These are phyloP conservation scores for Musa beccarii DNA, from an alignment of 176 grass and related monocot species.

Conservation along the genomic window DNA sequence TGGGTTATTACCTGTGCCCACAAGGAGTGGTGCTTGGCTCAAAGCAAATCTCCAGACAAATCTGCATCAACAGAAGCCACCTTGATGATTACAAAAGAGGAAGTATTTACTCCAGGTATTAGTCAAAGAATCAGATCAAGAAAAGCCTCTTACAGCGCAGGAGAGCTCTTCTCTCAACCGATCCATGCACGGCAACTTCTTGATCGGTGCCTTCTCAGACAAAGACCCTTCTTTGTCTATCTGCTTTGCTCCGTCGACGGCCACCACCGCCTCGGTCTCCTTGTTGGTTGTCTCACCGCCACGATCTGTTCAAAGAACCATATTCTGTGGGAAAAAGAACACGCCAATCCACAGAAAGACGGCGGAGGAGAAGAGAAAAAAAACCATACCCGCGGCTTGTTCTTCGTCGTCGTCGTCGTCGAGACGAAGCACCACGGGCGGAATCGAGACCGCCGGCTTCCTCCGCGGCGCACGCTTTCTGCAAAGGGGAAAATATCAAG, in stretches of 20 bases:
- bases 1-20: slow-evolving; percentile 55
- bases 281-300: neutral
- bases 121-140: neutral
- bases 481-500: neutral
- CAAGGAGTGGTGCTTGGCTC: slow-evolving; percentile 70
- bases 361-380: neutral
- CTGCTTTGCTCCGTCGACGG: slow-evolving; percentile 13
- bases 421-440: slow-evolving; percentile 47
- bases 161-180: slow-evolving; percentile 77
- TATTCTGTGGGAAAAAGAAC: too few species aligned
- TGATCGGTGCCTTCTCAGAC: slow-evolving; percentile 13
- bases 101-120: slow-evolving; percentile 12
- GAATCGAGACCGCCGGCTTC: slow-evolving; percentile 30
- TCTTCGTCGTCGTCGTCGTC: slow-evolving; percentile 46
- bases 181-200: slow-evolving; percentile 57
- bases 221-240: slow-evolving; percentile 11
- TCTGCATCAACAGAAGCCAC: slow-evolving; percentile 23
- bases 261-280: slow-evolving; percentile 17
- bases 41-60: slow-evolving; percentile 89
- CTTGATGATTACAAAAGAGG: neutral
- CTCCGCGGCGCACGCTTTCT: slow-evolving; percentile 65
- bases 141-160: slow-evolving; percentile 52
- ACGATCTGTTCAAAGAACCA: too few species aligned
- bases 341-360: neutral
- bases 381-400: slow-evolving; percentile 4